Evolutionary conservation across 495 filamentous ascomycete genomes (phyloP).

Genomic region (Aspergillus asperescens): DNA sequence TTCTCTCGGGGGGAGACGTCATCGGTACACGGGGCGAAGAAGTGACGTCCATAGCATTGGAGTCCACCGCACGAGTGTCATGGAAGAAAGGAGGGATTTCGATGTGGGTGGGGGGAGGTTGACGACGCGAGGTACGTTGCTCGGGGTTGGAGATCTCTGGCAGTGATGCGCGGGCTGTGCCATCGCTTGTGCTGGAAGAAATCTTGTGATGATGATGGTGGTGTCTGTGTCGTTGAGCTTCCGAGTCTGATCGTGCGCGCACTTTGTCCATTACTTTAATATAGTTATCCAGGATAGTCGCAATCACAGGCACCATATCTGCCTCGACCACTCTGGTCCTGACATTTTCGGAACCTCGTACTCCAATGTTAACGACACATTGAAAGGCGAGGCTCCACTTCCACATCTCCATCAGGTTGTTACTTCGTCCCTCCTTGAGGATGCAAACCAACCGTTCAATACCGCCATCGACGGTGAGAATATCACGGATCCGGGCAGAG

Average conservation of each 20-base stretch:
- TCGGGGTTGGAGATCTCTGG: constrained; percentile 40
- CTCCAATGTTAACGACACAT: constrained; percentile 97
- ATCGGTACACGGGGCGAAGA: constrained; percentile 63
- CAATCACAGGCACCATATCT: constrained; percentile 98
- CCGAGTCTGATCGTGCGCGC: constrained; percentile 72
- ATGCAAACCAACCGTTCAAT: constrained; percentile 95
- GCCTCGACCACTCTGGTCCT: constrained; percentile 94
- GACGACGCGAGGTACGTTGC: constrained; percentile 52
- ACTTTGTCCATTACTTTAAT: constrained; percentile 91
- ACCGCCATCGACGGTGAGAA: constrained; percentile 95
- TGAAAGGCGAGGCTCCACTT: constrained; percentile 99
- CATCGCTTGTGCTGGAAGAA: constrained; percentile 21
- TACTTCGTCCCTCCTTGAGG: constrained; percentile 90
- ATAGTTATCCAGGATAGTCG: constrained; percentile 98
- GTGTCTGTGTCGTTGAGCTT: constrained; percentile 53
- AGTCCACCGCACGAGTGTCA: constrained; percentile 42
- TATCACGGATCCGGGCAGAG: constrained; percentile 95
- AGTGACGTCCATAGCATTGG: constrained; percentile 54
- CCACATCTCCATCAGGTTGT: constrained; percentile 99
- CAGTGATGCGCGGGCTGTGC: constrained; percentile 28
- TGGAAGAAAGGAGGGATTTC: constrained; percentile 63
- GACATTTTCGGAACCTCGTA: constrained; percentile 88
- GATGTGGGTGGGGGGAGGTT: constrained; percentile 66
- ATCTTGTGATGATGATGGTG: constrained; percentile 26
- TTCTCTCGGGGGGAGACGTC: constrained; percentile 70